Conservation (phyloP, 768 basidiomycete species). For the Lentinula sp. region DNA sequence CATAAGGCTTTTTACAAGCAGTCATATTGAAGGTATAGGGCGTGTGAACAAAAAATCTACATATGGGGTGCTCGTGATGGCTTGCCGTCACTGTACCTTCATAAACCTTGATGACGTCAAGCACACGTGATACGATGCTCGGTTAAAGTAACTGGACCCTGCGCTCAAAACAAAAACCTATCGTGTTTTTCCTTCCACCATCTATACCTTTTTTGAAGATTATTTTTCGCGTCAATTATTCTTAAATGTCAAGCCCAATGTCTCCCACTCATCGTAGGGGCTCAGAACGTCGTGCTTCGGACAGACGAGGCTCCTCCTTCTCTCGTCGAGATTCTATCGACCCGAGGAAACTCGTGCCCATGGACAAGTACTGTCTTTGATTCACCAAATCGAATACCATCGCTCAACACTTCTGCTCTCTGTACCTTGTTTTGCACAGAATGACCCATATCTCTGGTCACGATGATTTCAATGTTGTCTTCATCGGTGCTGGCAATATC, state of each 20-base stretch:
- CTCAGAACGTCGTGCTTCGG: conserved; percentile 36
- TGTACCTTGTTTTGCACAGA: conserved; percentile 24
- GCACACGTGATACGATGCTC: background rate
- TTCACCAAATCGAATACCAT: background rate
- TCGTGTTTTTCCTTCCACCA: conserved; percentile 1
- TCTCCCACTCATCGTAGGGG: conserved; percentile 32
- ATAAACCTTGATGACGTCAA: background rate
- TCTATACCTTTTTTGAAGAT: background rate
- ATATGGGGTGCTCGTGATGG: too few species aligned
- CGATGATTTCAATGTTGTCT: conserved; percentile 88
- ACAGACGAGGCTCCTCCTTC: conserved; percentile 43
- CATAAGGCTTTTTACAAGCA: too few species aligned
- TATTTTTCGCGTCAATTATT: background rate
- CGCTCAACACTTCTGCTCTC: conserved; percentile 4
- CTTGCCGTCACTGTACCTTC: too few species aligned
- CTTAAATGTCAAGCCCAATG: background rate
- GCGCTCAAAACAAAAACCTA: background rate
- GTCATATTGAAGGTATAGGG: too few species aligned
- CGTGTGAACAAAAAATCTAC: too few species aligned
- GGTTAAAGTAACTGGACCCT: background rate
- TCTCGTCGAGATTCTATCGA: conserved; percentile 74
- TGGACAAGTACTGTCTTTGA: conserved; percentile 61
- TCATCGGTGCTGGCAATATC: conserved; percentile 95
- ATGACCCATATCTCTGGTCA: conserved; percentile 47
- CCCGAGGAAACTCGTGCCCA: conserved; percentile 67